Conservation (phyloP, 2,329 filamentous ascomycete genomes). For the Calonectria pseudoreteaudii region DNA sequence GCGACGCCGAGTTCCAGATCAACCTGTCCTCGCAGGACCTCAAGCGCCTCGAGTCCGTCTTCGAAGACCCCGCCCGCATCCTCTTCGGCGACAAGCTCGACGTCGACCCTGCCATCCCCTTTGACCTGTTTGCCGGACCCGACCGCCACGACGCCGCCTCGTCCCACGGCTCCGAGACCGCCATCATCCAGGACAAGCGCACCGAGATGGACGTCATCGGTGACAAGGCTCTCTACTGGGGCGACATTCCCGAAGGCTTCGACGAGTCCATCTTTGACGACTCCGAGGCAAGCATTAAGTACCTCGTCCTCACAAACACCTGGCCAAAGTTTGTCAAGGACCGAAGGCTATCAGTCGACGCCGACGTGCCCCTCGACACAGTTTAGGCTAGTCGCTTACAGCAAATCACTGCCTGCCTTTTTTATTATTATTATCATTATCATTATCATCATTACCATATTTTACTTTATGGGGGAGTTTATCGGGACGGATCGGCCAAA, state of each 20-base stretch:
- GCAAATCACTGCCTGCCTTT: neutral
- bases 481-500: neutral
- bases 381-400: constrained; percentile 15
- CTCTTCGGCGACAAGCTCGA: constrained; percentile 54
- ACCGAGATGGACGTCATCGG: constrained; percentile 33
- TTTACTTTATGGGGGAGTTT: neutral
- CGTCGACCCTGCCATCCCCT: constrained; percentile 58
- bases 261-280: constrained; percentile 68
- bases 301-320: constrained; percentile 76
- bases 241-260: constrained; percentile 64
- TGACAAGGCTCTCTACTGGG: constrained; percentile 50
- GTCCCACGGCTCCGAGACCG: constrained; percentile 37
- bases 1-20: constrained; percentile 71
- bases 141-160: constrained; percentile 35
- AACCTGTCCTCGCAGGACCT: constrained; percentile 72
- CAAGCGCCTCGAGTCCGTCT: constrained; percentile 65
- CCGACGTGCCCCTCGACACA: constrained; percentile 37
- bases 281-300: constrained; percentile 72
- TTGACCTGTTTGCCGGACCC: constrained; percentile 48
- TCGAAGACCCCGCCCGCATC: constrained; percentile 64
- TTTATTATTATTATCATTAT: neutral
- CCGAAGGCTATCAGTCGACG: constrained; percentile 48
- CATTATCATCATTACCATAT: neutral
- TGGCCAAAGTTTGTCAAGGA: constrained; percentile 72
- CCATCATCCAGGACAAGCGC: constrained; percentile 34